These are phyloP conservation scores for Pisolithus thermaeus DNA, from an alignment of 1,284 basidiomycete genomes.

Conservation along the genomic window DNA sequence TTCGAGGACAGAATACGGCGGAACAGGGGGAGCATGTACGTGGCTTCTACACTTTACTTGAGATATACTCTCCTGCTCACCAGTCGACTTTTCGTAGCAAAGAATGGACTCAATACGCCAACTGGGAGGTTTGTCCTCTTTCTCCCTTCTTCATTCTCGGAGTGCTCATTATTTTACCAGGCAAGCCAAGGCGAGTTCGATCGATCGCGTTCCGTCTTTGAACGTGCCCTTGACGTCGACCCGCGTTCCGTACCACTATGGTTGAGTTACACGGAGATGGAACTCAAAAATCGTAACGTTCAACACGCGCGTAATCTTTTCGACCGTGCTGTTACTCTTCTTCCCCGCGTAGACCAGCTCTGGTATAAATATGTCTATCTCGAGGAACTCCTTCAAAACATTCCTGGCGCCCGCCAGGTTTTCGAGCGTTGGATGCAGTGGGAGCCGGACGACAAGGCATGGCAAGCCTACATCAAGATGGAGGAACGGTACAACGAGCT, in stretches of 20 bases:
- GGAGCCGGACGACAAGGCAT: constrained; percentile 99
- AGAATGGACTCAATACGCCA: constrained; percentile 81
- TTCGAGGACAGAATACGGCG: constrained; percentile 94
- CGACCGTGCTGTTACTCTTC: constrained; percentile 92
- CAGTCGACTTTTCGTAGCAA: constrained; percentile 40
- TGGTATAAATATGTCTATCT: constrained; percentile 99
- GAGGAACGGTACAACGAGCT: constrained; percentile 91
- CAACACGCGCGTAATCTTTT: constrained; percentile 96
- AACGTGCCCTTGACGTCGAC: constrained; percentile 95
- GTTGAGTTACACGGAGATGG: constrained; percentile 97
- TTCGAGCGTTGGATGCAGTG: constrained; percentile 99
- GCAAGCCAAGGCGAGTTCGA: constrained; percentile 97
- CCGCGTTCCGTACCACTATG: constrained; percentile 86
- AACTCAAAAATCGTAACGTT: constrained; percentile 94
- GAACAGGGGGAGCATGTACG: constrained; percentile 80
- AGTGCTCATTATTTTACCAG: constrained; percentile 31
- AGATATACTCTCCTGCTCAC: constrained; percentile 1
- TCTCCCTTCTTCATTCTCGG: not conserved
- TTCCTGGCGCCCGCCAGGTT: constrained; percentile 92
- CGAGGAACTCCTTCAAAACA: constrained; percentile 94
- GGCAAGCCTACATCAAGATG: constrained; percentile 97
- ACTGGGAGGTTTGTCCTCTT: constrained; percentile 57
- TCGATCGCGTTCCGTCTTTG: constrained; percentile 90
- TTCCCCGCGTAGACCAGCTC: constrained; percentile 90
- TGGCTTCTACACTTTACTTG: constrained; percentile 5